Evolutionary conservation across 2,329 filamentous ascomycete genomes (phyloP).

Genomic region (Claviceps sp.): DNA sequence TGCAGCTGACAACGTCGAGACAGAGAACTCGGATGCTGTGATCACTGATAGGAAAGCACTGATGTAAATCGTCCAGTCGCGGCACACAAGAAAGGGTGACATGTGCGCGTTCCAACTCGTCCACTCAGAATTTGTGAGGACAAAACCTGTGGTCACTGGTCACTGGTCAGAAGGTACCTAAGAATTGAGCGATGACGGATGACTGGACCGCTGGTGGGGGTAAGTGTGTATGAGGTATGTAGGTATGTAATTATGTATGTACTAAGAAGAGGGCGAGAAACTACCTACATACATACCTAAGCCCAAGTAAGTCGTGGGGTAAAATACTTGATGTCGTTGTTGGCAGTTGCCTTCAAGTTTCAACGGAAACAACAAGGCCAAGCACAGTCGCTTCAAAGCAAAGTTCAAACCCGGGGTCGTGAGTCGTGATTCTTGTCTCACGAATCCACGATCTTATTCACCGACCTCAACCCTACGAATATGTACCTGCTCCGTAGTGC

Average conservation of each 20-base stretch:
- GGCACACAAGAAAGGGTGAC: constrained; percentile 3
- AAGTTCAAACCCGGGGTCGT: background rate
- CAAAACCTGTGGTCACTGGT: background rate
- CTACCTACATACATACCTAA: too few species aligned
- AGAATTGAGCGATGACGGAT: constrained; percentile 3
- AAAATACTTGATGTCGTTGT: background rate
- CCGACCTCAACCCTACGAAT: background rate
- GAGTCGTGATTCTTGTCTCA: background rate
- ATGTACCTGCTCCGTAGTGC: background rate
- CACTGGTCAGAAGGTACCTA: too few species aligned
- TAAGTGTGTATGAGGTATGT: too few species aligned
- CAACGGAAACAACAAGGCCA: background rate
- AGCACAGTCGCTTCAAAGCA: background rate
- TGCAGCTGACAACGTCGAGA: constrained; percentile 6
- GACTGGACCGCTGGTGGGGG: constrained; percentile 2
- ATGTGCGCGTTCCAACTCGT: constrained; percentile 3
- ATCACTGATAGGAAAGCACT: background rate
- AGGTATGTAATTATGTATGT: too few species aligned
- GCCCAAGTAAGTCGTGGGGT: constrained; percentile 1
- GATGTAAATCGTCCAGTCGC: constrained; percentile 1
- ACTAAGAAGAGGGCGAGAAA: background rate
- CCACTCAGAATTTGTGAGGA: background rate
- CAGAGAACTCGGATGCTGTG: background rate
- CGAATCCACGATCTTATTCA: background rate
- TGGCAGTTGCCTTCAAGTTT: background rate